These are phyloP conservation scores for Aegle marmelos DNA, from an alignment of 345 rosid species.

Conservation along the genomic window DNA sequence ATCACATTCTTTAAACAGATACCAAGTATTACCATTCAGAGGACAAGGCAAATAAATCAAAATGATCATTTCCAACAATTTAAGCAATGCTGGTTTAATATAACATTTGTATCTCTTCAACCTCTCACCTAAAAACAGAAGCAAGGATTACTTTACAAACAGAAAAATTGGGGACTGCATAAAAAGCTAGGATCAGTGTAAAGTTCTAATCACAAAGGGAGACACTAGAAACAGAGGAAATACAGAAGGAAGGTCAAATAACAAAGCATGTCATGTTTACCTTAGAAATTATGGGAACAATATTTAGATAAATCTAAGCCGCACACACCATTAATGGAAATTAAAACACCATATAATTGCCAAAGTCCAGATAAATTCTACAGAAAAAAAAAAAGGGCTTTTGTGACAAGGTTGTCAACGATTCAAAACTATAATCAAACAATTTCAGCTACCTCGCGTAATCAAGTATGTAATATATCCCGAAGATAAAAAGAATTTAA, in stretches of 20 bases:
- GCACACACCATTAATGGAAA: neutral
- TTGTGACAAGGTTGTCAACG: too few species aligned
- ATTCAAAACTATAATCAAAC: neutral
- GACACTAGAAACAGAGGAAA: neutral
- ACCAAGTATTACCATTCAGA: neutral
- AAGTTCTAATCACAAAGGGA: neutral
- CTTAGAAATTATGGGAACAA: neutral
- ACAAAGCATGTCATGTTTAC: neutral
- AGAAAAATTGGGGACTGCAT: too few species aligned
- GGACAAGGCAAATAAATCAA: neutral
- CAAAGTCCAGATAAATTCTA: too few species aligned
- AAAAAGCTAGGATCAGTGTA: neutral
- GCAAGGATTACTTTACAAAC: too few species aligned
- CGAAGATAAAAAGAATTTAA: neutral
- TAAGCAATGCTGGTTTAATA: neutral
- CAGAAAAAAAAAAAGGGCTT: too few species aligned
- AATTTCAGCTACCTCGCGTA: neutral
- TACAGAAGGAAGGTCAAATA: neutral
- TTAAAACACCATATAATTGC: too few species aligned
- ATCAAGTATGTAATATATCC: neutral
- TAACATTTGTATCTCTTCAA: neutral
- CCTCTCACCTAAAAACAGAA: neutral
- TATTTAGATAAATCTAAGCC: neutral
- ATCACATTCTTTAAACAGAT: neutral
- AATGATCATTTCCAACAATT: neutral